A percentile compares a stretch with the other conserved stretches of the same genome.
These are phyloP conservation scores for Coleophoma cylindrospora DNA, from an alignment of 2,329 filamentous ascomycete genomes.

Conservation along the genomic window DNA sequence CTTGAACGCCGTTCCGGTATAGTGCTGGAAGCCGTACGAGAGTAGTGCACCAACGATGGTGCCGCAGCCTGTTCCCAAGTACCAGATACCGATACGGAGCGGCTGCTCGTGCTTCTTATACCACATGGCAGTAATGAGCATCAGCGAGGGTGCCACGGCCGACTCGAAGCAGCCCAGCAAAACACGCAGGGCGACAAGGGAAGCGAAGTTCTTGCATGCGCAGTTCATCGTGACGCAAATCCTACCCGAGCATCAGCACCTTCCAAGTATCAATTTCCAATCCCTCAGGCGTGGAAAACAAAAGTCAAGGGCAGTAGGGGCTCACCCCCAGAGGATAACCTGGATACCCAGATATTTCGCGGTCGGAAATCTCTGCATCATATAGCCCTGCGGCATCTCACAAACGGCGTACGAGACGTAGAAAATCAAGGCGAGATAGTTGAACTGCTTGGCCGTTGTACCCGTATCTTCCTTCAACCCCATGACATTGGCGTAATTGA, in stretches of 20 bases:
- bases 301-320: not conserved
- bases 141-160: conserved; percentile 44
- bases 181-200: conserved; percentile 40
- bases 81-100: conserved; percentile 52
- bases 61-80: conserved; percentile 44
- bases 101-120: conserved; percentile 50
- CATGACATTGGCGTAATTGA: conserved; percentile 39
- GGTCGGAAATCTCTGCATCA: conserved; percentile 46
- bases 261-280: conserved; percentile 5
- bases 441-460: conserved; percentile 39
- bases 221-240: conserved; percentile 39
- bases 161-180: conserved; percentile 47
- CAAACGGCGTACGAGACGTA: conserved; percentile 37
- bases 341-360: conserved; percentile 45
- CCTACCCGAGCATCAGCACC: conserved; percentile 38
- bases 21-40: conserved; percentile 46
- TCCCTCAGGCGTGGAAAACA: conserved; percentile 23
- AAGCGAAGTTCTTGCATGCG: conserved; percentile 41
- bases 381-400: conserved; percentile 31
- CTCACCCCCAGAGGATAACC: conserved; percentile 14
- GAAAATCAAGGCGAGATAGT: conserved; percentile 40
- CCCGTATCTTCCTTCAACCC: conserved; percentile 36
- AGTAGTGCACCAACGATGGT: conserved; percentile 41
- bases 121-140: conserved; percentile 48
- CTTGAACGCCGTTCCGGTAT: conserved; percentile 32